These are phyloP conservation scores for Epichloe glyceriae DNA, from an alignment of 2,329 filamentous ascomycete species.

Conservation along the genomic window DNA sequence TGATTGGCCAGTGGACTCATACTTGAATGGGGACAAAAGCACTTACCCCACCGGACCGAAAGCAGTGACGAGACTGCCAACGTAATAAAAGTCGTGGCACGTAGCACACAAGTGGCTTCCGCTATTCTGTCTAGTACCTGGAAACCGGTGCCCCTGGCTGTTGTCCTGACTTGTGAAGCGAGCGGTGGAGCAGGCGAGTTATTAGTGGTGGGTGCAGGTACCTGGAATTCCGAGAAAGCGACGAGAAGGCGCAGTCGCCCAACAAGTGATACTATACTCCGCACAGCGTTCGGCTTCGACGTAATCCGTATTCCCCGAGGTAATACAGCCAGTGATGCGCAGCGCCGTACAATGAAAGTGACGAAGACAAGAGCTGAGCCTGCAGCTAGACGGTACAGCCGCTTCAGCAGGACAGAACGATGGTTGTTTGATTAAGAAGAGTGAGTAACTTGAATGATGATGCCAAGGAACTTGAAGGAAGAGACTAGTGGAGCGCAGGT, in stretches of 20 bases:
- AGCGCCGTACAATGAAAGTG: too few relatives aligned
- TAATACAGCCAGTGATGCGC: too few relatives aligned
- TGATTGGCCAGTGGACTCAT: constrained; percentile 6
- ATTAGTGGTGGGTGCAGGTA: neutral
- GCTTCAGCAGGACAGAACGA: neutral
- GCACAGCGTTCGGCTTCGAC: too few relatives aligned
- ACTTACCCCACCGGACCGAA: constrained; percentile 1
- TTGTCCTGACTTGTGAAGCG: too few relatives aligned
- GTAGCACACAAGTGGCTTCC: constrained; percentile 1
- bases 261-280: neutral
- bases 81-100: neutral
- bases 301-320: too few relatives aligned
- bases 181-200: constrained; percentile 7
- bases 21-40: neutral
- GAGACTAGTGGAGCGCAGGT: neutral
- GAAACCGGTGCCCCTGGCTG: too few relatives aligned
- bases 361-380: too few relatives aligned
- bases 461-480: neutral
- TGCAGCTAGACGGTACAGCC: neutral
- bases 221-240: neutral
- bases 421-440: neutral
- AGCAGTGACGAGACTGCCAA: neutral
- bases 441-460: neutral
- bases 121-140: neutral
- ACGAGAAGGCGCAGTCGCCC: neutral